Percentiles rank a stretch among this genome's conserved stretches.
Conservation (phyloP, 495 filamentous ascomycete genomes). For the Xylaria bambusicola region DNA sequence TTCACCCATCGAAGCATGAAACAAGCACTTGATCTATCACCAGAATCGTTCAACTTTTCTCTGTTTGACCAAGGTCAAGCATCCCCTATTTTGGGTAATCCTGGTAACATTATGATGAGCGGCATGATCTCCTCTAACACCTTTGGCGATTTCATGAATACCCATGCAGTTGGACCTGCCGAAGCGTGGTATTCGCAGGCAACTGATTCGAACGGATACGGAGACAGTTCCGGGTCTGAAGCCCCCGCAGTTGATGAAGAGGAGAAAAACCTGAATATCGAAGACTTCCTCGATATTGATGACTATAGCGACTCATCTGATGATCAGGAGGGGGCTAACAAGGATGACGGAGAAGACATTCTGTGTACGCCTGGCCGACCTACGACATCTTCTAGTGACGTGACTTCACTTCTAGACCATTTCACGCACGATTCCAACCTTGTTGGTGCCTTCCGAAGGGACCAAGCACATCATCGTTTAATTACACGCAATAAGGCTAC, state of each 20-base stretch:
- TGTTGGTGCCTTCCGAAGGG: conserved; percentile 77
- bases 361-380: conserved; percentile 56
- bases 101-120: conserved; percentile 76
- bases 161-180: conserved; percentile 67
- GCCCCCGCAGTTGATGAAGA: conserved; percentile 63
- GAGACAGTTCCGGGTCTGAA: conserved; percentile 44
- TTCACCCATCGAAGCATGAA: conserved; percentile 42
- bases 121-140: conserved; percentile 57
- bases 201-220: conserved; percentile 50
- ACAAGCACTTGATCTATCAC: conserved; percentile 45
- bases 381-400: conserved; percentile 54
- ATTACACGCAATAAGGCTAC: conserved; percentile 60
- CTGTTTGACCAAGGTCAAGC: conserved; percentile 55
- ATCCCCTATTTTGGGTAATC: conserved; percentile 65
- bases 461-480: conserved; percentile 72
- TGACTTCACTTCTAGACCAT: conserved; percentile 59
- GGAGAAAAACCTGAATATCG: conserved; percentile 64
- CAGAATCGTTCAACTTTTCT: conserved; percentile 47
- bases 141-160: conserved; percentile 61
- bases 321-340: conserved; percentile 52
- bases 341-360: conserved; percentile 43
- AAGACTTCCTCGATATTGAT: conserved; percentile 73
- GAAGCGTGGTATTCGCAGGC: conserved; percentile 75
- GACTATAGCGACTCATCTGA: conserved; percentile 54
- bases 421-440: conserved; percentile 63